Percentiles rank a stretch among this genome's conserved stretches.
Conservation (phyloP, 1,139 yeast species). For the Protomyces pachydermus region DNA sequence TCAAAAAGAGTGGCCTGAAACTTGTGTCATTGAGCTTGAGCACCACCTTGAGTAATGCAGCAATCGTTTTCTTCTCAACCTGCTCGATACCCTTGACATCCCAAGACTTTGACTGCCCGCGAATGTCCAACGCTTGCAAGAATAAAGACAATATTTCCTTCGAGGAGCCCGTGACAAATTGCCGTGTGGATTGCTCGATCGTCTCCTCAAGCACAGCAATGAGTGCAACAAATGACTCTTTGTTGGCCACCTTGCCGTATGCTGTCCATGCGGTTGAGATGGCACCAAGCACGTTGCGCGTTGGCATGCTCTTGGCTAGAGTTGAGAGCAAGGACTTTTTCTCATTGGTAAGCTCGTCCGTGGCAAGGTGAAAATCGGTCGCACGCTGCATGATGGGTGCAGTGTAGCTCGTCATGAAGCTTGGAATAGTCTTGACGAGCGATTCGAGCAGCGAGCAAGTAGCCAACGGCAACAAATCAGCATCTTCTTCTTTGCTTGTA, state of each 20-base stretch:
- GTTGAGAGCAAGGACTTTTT: constrained; percentile 22
- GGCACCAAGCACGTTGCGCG: constrained; percentile 26
- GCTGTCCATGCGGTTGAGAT: constrained; percentile 26
- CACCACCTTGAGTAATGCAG: constrained; percentile 69
- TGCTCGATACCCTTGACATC: constrained; percentile 73
- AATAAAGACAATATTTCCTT: constrained; percentile 67
- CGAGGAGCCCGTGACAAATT: constrained; percentile 60
- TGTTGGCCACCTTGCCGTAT: constrained; percentile 21
- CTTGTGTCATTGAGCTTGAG: constrained; percentile 89
- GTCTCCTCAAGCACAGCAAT: constrained; percentile 28
- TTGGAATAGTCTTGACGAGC: constrained; percentile 76
- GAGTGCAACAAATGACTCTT: constrained; percentile 23
- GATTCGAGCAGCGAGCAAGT: constrained; percentile 68
- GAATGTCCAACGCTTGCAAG: constrained; percentile 61
- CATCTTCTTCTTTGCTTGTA: constrained; percentile 37
- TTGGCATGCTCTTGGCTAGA: constrained; percentile 22
- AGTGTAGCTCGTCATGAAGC: constrained; percentile 69
- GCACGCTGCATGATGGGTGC: constrained; percentile 35
- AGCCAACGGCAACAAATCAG: constrained; percentile 42
- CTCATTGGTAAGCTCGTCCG: constrained; percentile 14
- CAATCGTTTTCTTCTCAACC: constrained; percentile 70
- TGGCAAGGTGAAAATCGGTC: constrained; percentile 24
- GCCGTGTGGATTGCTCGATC: constrained; percentile 27
- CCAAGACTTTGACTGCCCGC: constrained; percentile 49
- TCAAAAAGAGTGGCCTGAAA: constrained; percentile 86